Percentiles rank a stretch among this genome's conserved stretches.
phyloP scores from a whole-genome alignment of 805 yeast species.

The Yarrowia osloensis region DNA sequence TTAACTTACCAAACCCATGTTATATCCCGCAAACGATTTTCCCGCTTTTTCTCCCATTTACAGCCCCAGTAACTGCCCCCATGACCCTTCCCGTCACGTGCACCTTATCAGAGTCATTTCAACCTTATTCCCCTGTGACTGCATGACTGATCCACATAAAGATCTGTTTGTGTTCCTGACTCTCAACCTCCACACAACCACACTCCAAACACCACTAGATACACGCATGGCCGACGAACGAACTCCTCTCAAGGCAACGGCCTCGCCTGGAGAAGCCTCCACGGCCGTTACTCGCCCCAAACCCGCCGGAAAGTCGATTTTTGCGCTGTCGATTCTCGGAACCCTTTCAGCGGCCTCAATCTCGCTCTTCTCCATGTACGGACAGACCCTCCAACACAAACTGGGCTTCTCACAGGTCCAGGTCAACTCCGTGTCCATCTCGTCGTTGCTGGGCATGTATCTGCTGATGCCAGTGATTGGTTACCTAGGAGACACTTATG shows the following conservation, averaged over 20 bases:
- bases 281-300: neutral
- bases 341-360: constrained; percentile 84
- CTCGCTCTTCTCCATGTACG: constrained; percentile 75
- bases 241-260: constrained; percentile 13
- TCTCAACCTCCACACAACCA: neutral
- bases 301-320: constrained; percentile 1
- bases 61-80: neutral
- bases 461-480: constrained; percentile 81
- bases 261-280: too few species aligned
- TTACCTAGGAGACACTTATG: constrained; percentile 78
- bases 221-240: neutral
- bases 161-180: neutral
- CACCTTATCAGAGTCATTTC: constrained; percentile 20
- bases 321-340: constrained; percentile 4
- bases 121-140: neutral
- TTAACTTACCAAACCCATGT: too few species aligned
- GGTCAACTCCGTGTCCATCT: constrained; percentile 71
- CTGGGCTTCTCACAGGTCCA: constrained; percentile 65
- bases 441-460: constrained; percentile 79
- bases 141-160: constrained; percentile 10
- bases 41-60: neutral
- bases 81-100: neutral
- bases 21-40: too few species aligned
- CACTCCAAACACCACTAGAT: neutral
- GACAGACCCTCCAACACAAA: constrained; percentile 63